Base-by-base conservation (phyloP, 371 early-diverging fungal genomes). In the Mucor plumbeus region DNA sequence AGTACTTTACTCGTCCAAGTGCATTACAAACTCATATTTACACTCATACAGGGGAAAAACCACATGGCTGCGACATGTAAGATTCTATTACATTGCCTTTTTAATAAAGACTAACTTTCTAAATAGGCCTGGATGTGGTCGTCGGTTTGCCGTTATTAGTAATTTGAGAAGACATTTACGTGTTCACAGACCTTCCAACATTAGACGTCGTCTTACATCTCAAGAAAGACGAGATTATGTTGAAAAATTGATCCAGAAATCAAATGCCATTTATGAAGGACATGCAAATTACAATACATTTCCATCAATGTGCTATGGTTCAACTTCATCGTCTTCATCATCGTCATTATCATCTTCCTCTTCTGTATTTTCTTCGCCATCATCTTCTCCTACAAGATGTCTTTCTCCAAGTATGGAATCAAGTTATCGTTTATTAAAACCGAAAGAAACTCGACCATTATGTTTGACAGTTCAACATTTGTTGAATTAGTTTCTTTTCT, bases 1-100 rank as follows among this genome's bases (percentile, higher is more conserved):
- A 93, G 60, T 65, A 77, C 11, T 95, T 95, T 68, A 86, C 86
- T 48, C 88, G 93, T 19, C 95, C 95, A 0, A 91, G 91, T 43
- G 88, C 91, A 5, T 75, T 92, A 1, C 73, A 79, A 7, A 91
- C 92, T 7, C 94, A 94, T 68, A 81, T 82, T 31, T 84, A 87
- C 67, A 88, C 91, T 1, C 94, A 94, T 67, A 26, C 26, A 26
- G 26, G 26, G 26, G 26, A 26, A 26, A 26, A 26, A 26, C 26
- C 26, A 26, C 26, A 88, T 74, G 72, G 77, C 55, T 94, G 93
- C 68, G 71, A 72, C 3, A 77, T 74, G 67, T 77, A 77, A 64
- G 76, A 44, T 3, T 4, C 36, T 4, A 48, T 61, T 34, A 1
- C 15, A 7, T 15, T 39, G 26, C 8, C 3, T 11, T 53, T 11